A percentile compares a stretch with the other conserved stretches of the same genome.
Conservation (phyloP, 352 stramenopile genomes). For the Phytopythium helicoides region DNA sequence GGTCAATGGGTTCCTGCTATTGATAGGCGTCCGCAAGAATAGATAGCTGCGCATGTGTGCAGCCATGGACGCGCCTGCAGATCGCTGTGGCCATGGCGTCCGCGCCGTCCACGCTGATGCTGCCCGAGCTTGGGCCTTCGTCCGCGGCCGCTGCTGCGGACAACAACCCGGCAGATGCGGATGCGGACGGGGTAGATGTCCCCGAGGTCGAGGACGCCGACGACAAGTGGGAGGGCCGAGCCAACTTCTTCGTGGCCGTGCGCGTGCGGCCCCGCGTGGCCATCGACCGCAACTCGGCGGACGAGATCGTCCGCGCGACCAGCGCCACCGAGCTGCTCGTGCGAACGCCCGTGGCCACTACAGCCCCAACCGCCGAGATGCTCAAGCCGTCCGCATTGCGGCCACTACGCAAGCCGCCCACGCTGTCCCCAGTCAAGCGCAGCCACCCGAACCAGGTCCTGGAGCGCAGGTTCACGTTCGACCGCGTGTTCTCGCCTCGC, state of each 20-base stretch:
- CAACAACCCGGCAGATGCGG: slow-evolving; percentile 3
- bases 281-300: slow-evolving; percentile 58
- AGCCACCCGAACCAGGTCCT: slow-evolving; percentile 46
- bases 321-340: slow-evolving; percentile 86
- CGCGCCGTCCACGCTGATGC: background rate
- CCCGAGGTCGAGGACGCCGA: slow-evolving; percentile 69
- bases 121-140: background rate
- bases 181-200: slow-evolving; percentile 16
- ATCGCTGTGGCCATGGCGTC: background rate
- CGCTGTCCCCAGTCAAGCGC: slow-evolving; percentile 18
- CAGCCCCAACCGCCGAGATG: background rate
- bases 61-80: background rate
- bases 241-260: slow-evolving; percentile 89
- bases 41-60: background rate
- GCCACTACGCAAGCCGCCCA: background rate
- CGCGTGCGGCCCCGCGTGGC: slow-evolving; percentile 77
- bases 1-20: too few species aligned
- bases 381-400: slow-evolving; percentile 6
- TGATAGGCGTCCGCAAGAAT: background rate
- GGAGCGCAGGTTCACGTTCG: slow-evolving; percentile 73
- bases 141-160: background rate
- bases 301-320: slow-evolving; percentile 82
- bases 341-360: background rate
- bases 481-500: slow-evolving; percentile 78
- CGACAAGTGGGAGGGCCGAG: slow-evolving; percentile 85